Evolutionary conservation across 495 filamentous ascomycete genomes (phyloP).

Genomic region (Tuber indicum): DNA sequence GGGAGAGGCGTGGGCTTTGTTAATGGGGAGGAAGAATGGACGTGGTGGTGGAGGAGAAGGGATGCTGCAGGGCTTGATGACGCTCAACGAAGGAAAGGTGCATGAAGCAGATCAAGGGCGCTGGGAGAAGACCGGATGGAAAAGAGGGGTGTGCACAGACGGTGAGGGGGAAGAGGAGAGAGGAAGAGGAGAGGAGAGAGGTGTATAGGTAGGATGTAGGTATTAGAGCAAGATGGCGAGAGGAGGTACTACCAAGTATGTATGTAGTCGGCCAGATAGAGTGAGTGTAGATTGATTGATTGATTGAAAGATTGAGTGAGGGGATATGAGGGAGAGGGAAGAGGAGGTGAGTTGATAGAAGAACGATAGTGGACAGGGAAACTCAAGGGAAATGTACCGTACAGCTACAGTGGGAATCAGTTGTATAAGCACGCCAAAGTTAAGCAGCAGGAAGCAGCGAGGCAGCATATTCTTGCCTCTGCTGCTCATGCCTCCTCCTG

Average conservation of each 20-base stretch:
- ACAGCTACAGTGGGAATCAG: not conserved
- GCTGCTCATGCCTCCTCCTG: not conserved
- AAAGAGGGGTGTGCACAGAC: conserved; percentile 34
- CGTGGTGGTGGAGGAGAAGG: conserved; percentile 28
- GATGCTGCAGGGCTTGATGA: conserved; percentile 41
- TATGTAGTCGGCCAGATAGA: conserved; percentile 5
- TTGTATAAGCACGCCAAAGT: not conserved
- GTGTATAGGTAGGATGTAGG: conserved; percentile 27
- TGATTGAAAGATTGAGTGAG: conserved; percentile 5
- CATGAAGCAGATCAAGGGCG: conserved; percentile 39
- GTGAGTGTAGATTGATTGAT: conserved; percentile 3
- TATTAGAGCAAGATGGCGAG: conserved; percentile 23
- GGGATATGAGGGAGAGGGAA: conserved; percentile 2
- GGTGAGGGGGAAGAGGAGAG: conserved; percentile 30
- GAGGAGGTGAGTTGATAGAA: conserved; percentile 16
- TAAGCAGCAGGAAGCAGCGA: not conserved
- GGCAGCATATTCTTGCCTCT: not conserved
- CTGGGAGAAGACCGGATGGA: conserved; percentile 39
- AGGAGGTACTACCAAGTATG: conserved; percentile 10
- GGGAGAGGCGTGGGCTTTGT: conserved; percentile 38
- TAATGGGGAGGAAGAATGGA: conserved; percentile 37
- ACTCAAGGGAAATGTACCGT: not conserved
- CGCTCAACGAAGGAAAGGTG: conserved; percentile 40
- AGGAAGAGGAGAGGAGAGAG: conserved; percentile 18
- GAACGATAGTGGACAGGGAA: conserved; percentile 17